These are phyloP conservation scores for Colletotrichum orbiculare DNA, from an alignment of 2,329 filamentous ascomycete genomes.

Conservation along the genomic window DNA sequence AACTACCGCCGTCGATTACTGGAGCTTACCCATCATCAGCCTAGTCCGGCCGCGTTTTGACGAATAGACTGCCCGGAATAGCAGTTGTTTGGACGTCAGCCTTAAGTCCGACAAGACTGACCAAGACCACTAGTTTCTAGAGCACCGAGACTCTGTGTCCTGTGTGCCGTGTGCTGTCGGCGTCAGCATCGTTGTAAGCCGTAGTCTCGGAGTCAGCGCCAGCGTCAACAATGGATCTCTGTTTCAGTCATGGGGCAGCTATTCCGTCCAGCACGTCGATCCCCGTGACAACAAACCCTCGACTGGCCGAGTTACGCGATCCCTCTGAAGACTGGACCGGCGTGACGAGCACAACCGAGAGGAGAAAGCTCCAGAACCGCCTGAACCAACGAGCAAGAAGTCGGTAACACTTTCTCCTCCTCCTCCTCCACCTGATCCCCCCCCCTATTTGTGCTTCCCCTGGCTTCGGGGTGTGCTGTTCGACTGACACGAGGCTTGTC, in stretches of 20 bases:
- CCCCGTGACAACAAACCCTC: conserved; percentile 18
- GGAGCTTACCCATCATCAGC: background rate
- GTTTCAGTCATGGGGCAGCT: conserved; percentile 22
- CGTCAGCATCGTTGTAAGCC: background rate
- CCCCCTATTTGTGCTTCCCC: too few relatives aligned
- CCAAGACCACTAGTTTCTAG: too few relatives aligned
- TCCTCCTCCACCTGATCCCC: too few relatives aligned
- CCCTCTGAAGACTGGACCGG: conserved; percentile 48
- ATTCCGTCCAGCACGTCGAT: conserved; percentile 12
- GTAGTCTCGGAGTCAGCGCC: background rate
- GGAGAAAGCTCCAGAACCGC: conserved; percentile 34
- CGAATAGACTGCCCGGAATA: background rate
- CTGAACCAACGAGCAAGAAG: conserved; percentile 32
- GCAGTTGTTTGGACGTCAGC: background rate
- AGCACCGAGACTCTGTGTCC: too few relatives aligned
- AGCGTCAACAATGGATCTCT: conserved; percentile 16
- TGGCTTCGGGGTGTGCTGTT: too few relatives aligned
- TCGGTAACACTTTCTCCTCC: conserved; percentile 9
- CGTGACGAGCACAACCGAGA: conserved; percentile 41
- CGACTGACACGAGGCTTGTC: background rate
- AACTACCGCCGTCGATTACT: background rate
- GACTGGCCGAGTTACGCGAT: conserved; percentile 19
- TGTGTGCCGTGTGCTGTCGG: too few relatives aligned
- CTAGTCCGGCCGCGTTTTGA: conserved; percentile 3
- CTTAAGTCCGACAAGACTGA: too few relatives aligned